Base-by-base conservation (phyloP, 257 asterid genomes). In the Primulina tabacum region DNA sequence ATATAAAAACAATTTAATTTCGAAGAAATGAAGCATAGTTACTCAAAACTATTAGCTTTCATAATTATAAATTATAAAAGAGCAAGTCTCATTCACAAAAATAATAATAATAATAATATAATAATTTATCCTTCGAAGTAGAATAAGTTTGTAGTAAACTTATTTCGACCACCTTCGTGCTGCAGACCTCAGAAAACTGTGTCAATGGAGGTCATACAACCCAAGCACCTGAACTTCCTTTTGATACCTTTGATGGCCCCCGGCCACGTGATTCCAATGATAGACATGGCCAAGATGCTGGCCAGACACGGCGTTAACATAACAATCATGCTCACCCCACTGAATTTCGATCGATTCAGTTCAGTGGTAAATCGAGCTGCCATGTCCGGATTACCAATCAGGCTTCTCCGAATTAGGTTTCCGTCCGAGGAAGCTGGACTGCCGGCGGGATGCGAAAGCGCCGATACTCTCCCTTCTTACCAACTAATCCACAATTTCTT, bases 231-330 rank as follows among this genome's bases (percentile, higher is more conserved):
- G 34, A 69, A 12, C 80, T 73, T 57, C 96, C 86, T 64, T 86
- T 87, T 47, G 88, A 70, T 87, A n/a, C 96, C 96, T 21, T 57
- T 87, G 37, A 78, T 87, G 63, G 88, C 95, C 20, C 96, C 84
- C 16, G 96, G 96, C 74, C 96, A 87, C 76, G 76, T 90, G 76
- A 84, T 87, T 17, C 95, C 96, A 0, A 90, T 87, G 95, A 79
- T 87, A 20, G 96, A 90, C 84, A 82, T 90, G 38, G 92, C 95
- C 74, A 86, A 82, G 74, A 21, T 87, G 26, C 37, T 90, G 6
- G 87, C 95, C 17, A 58, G 71, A n/a, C 82, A 71, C 6, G 95
- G 97, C 29, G 90, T 79, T 7, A 61, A 47, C 2, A 79, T 83
- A 0, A 88, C 88, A 17, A 70, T 84, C 60, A 38, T 84, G 55